phyloP scores from a whole-genome alignment of 2,329 filamentous ascomycete genomes.

The Cercospora sesami region DNA sequence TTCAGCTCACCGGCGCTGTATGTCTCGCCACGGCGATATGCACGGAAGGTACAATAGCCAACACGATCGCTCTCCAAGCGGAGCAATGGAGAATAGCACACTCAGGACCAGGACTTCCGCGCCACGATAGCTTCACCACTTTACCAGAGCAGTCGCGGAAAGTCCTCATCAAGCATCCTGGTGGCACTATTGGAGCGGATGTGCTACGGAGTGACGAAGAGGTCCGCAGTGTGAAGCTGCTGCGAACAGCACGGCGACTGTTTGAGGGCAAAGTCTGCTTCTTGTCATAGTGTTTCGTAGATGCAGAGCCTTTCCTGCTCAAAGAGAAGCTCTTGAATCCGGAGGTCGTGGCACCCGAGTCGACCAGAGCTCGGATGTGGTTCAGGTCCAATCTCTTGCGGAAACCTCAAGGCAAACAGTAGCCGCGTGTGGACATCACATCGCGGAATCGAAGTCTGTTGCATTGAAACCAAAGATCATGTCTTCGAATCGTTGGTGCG shows the following conservation, averaged over 20 bases:
- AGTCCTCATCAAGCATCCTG: constrained; percentile 31
- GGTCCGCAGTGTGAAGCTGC: constrained; percentile 32
- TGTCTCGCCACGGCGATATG: constrained; percentile 37
- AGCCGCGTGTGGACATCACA: background rate
- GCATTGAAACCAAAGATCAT: constrained; percentile 41
- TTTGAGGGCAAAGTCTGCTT: constrained; percentile 31
- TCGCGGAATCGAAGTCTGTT: constrained; percentile 27
- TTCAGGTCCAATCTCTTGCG: background rate
- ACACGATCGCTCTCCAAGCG: constrained; percentile 18
- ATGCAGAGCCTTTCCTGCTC: background rate
- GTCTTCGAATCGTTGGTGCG: constrained; percentile 31
- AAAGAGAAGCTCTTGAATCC: background rate
- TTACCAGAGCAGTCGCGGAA: constrained; percentile 20
- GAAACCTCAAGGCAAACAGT: background rate
- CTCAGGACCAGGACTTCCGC: background rate
- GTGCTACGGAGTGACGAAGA: constrained; percentile 23
- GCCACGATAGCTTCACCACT: constrained; percentile 3
- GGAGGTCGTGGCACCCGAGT: background rate
- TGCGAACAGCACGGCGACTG: constrained; percentile 27
- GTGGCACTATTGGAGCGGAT: constrained; percentile 36
- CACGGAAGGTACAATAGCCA: constrained; percentile 35
- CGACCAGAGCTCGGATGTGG: background rate
- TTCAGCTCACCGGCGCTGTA: constrained; percentile 40
- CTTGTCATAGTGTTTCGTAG: constrained; percentile 10
- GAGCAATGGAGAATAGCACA: constrained; percentile 1